Evolutionary conservation across 2,329 filamentous ascomycete genomes (phyloP).

Genomic region (Xylaria polymorpha): DNA sequence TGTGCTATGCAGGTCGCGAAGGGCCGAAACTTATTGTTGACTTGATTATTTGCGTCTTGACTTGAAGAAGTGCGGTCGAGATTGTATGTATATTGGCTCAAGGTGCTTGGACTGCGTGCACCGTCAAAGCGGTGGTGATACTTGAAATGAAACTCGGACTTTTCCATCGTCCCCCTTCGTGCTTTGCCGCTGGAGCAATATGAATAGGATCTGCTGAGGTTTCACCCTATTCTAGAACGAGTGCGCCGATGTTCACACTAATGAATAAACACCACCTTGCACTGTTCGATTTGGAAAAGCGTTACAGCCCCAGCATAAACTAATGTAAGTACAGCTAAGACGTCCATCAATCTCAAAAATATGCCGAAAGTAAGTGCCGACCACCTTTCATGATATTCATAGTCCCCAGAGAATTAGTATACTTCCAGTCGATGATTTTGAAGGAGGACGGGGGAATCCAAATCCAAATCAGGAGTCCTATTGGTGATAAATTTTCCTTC

Average conservation of each 20-base stretch:
- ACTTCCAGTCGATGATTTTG: slow-evolving; percentile 6
- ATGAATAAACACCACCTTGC: slow-evolving; percentile 3
- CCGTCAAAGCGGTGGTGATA: not conserved
- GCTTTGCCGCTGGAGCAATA: not conserved
- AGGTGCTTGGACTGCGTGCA: not conserved
- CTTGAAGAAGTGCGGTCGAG: not conserved
- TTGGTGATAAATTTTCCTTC: slow-evolving; percentile 13
- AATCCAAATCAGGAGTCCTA: slow-evolving; percentile 14
- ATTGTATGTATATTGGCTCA: not conserved
- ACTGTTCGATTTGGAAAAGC: slow-evolving; percentile 33
- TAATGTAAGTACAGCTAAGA: slow-evolving; percentile 14
- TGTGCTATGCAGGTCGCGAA: slow-evolving; percentile 3
- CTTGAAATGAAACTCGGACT: slow-evolving; percentile 1
- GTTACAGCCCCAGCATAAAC: slow-evolving; percentile 24
- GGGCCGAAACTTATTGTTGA: not conserved
- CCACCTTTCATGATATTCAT: slow-evolving; percentile 13
- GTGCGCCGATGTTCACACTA: slow-evolving; percentile 23
- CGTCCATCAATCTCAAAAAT: slow-evolving; percentile 7
- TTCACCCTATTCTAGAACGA: slow-evolving; percentile 22
- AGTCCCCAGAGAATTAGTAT: slow-evolving; percentile 6
- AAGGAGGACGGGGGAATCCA: slow-evolving; percentile 24
- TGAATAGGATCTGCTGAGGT: slow-evolving; percentile 13
- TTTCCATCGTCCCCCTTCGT: not conserved
- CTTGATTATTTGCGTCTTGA: not conserved
- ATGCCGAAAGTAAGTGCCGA: slow-evolving; percentile 39